Evolutionary conservation across 2,329 filamentous ascomycete species (phyloP).

Genomic region (Trichophyton benhamiae): DNA sequence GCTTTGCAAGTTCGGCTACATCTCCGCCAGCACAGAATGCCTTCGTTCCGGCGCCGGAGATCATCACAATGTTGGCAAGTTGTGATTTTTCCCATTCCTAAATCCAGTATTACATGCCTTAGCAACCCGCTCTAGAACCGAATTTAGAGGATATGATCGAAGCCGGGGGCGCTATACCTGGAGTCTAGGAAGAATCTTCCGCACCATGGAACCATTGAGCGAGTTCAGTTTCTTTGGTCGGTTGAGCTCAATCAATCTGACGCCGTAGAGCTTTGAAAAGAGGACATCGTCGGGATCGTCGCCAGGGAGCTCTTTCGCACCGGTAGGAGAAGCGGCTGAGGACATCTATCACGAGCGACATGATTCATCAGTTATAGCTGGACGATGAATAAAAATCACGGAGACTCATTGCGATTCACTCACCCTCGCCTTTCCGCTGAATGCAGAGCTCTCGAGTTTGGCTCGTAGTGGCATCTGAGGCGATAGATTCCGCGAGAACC

Average conservation of each 20-base stretch:
- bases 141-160: conserved; percentile 2
- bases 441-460: conserved; percentile 53
- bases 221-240: conserved; percentile 84
- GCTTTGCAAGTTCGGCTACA: conserved; percentile 62
- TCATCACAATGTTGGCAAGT: conserved; percentile 79
- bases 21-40: conserved; percentile 93
- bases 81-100: conserved; percentile 89
- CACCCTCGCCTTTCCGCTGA: conserved; percentile 44
- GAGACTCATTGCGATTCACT: conserved; percentile 11
- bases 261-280: conserved; percentile 77
- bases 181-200: conserved; percentile 81
- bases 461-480: conserved; percentile 66
- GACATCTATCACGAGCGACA: background rate
- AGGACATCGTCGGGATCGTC: conserved; percentile 85
- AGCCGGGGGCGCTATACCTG: conserved; percentile 31
- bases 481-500: conserved; percentile 33
- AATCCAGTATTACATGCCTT: conserved; percentile 3
- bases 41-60: conserved; percentile 76
- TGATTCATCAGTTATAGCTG: background rate
- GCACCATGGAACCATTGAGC: conserved; percentile 84
- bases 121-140: background rate
- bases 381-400: background rate
- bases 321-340: background rate
- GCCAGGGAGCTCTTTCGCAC: conserved; percentile 44
- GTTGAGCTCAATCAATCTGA: conserved; percentile 89